Conservation (phyloP, 805 yeast genomes). For the Saturnispora hagleri region DNA sequence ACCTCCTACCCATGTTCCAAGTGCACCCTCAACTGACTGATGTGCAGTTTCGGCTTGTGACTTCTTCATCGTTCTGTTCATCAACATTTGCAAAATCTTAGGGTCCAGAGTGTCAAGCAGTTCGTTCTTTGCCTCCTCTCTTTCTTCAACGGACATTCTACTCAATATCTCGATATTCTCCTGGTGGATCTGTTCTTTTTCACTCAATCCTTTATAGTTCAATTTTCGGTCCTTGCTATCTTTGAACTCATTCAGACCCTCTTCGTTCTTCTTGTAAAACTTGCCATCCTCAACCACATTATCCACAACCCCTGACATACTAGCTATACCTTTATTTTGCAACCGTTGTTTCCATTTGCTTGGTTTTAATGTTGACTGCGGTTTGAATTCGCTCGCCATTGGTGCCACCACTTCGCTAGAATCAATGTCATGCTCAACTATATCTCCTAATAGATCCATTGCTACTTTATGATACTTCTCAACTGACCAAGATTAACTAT, state of each 20-base stretch:
- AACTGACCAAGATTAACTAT: no score
- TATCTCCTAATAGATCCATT: constrained; percentile 68
- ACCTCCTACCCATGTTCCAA: constrained; percentile 30
- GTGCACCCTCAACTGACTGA: constrained; percentile 24
- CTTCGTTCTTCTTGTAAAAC: constrained; percentile 6
- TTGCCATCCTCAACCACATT: background rate
- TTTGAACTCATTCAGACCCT: constrained; percentile 12
- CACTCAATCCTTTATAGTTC: constrained; percentile 33
- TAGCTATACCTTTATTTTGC: constrained; percentile 26
- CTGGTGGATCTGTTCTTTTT: constrained; percentile 64
- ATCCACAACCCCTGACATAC: constrained; percentile 20
- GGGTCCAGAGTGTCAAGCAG: constrained; percentile 63
- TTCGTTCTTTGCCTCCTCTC: constrained; percentile 56
- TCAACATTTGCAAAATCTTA: constrained; percentile 46
- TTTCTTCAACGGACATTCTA: constrained; percentile 57
- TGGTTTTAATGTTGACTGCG: constrained; percentile 18
- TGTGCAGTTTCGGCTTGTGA: constrained; percentile 16
- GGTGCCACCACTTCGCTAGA: constrained; percentile 25
- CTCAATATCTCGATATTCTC: constrained; percentile 61
- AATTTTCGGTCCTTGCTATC: constrained; percentile 11
- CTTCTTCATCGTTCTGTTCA: constrained; percentile 48
- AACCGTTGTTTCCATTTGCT: constrained; percentile 44
- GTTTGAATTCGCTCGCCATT: constrained; percentile 2
- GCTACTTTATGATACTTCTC: background rate
- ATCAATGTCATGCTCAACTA: constrained; percentile 49